These are phyloP conservation scores for Exidia glandulosa DNA, from an alignment of 768 basidiomycete genomes.

Conservation along the genomic window DNA sequence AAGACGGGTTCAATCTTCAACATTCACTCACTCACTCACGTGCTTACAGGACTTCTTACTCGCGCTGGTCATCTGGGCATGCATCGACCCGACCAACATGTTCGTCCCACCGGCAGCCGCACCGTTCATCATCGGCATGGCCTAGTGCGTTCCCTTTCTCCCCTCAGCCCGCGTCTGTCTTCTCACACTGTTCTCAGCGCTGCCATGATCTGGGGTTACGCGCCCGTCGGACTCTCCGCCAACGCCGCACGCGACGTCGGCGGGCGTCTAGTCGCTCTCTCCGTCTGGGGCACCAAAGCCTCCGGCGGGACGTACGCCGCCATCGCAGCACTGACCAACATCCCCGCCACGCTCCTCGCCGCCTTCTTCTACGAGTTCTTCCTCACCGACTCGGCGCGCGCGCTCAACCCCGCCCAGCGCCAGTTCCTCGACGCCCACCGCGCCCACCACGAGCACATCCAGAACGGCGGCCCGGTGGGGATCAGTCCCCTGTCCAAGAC, in stretches of 20 bases:
- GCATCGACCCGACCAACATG: too few relatives aligned
- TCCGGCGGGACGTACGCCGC: constrained; percentile 47
- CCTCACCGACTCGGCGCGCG: constrained; percentile 47
- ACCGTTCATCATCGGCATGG: too few relatives aligned
- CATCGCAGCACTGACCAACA: constrained; percentile 52
- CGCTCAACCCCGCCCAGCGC: constrained; percentile 8
- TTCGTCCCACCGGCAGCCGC: too few relatives aligned
- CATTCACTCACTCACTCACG: too few relatives aligned
- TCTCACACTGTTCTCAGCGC: too few relatives aligned
- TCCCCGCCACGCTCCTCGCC: constrained; percentile 50
- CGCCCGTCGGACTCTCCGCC: constrained; percentile 44
- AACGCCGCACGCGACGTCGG: constrained; percentile 64
- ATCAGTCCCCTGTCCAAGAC: too few relatives aligned
- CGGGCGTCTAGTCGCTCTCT: constrained; percentile 46
- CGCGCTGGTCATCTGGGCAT: too few relatives aligned
- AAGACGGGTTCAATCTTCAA: constrained; percentile 21
- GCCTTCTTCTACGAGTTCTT: constrained; percentile 45
- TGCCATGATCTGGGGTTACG: too few relatives aligned
- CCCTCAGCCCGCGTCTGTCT: too few relatives aligned
- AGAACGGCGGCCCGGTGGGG: background rate
- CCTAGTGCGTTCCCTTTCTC: too few relatives aligned
- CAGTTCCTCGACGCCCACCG: constrained; percentile 8
- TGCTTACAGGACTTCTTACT: too few relatives aligned
- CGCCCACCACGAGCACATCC: constrained; percentile 5
- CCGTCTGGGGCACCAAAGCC: constrained; percentile 47